These are phyloP conservation scores for Polytolypa hystricis DNA, from an alignment of 2,329 filamentous ascomycete genomes.

Conservation along the genomic window DNA sequence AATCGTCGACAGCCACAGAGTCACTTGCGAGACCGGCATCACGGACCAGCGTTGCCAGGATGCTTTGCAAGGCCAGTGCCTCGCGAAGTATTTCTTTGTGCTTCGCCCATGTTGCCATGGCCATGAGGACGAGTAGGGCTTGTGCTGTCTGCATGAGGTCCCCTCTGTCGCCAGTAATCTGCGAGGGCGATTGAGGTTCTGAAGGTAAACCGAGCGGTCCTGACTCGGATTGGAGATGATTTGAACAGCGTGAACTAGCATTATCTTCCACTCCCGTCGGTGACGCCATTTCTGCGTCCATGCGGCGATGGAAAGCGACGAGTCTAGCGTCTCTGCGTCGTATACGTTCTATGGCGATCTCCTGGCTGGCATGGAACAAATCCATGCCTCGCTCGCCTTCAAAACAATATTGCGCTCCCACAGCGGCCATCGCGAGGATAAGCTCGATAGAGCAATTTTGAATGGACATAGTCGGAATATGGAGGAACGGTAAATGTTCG, in stretches of 20 bases:
- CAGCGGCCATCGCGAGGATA: background rate
- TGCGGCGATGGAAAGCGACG: background rate
- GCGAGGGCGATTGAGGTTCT: background rate
- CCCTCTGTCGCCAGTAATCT: background rate
- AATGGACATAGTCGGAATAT: constrained; percentile 4
- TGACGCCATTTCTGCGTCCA: background rate
- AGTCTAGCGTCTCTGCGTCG: background rate
- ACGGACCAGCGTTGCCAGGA: background rate
- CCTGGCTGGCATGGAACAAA: background rate
- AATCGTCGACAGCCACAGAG: background rate
- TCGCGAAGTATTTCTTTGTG: background rate
- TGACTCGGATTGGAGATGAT: background rate
- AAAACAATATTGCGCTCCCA: background rate
- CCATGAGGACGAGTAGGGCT: background rate
- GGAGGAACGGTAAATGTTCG: constrained; percentile 17
- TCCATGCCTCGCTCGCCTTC: background rate
- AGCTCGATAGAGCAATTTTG: background rate
- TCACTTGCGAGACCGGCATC: background rate
- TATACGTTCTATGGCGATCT: background rate
- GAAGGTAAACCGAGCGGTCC: background rate
- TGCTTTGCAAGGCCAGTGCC: background rate
- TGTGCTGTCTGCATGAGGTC: background rate
- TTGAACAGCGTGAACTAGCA: background rate
- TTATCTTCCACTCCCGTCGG: background rate
- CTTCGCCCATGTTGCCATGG: background rate